Evolutionary conservation across 2,329 filamentous ascomycete genomes (phyloP), one percentile per base, ranked within the genome.

Genomic region (Didymella glomerata): DNA sequence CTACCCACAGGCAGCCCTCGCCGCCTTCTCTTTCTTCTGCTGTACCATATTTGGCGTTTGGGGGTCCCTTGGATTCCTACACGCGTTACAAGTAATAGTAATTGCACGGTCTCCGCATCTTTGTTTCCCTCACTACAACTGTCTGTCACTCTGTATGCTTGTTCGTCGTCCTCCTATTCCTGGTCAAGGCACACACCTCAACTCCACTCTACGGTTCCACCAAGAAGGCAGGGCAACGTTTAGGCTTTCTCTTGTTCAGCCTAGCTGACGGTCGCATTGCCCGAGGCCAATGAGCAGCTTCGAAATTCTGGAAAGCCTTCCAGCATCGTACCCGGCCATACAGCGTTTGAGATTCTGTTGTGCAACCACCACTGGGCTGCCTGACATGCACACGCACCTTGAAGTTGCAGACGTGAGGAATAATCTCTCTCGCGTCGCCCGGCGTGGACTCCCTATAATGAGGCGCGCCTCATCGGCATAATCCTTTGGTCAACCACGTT

Each of bases 31-130:
- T 58, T 54, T 51, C 28, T 44, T 46, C 25, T 45, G 44, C 42
- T 65, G 58, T 62, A 60, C 52, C 42, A 57, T 61, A 63, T 57
- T 36, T 46, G 48, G 53, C 57, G 55, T 57, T 55, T 50, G 56
- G 54, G 24, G 41, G 50, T 54, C 24, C n/a, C 55, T 45, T 34
- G 45, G 36, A 49, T 48, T 28, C 41, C 27, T 38, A 44, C 27
- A 30, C 42, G 59, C 54, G 45, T 56, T 44, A 62, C 56, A 44
- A 58, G 56, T 62, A 64, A 64, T 58, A 60, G 47, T 62, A 64
- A 64, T 64, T 40, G 61, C 61, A 66, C 48, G 46, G 47, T 62
- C 57, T 53, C 48, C 48, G 48, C 25, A 52, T 36, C 16, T 14
- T 11, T 42, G 32, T 34, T 14, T 30, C 24, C 11, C 42, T 6